phyloP scores from a whole-genome alignment of 305 asterid genomes.

The Solanum chacoense region DNA sequence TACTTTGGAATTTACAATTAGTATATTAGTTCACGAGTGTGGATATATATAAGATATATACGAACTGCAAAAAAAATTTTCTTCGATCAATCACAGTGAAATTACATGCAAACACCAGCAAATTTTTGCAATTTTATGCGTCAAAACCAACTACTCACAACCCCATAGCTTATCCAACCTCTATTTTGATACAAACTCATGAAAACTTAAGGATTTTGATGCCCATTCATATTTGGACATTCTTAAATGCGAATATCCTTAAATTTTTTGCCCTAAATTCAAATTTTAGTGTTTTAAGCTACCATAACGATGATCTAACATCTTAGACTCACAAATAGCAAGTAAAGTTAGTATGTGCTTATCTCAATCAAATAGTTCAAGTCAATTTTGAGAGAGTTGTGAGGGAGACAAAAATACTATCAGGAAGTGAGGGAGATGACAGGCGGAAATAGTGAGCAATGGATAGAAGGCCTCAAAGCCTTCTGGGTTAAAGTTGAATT shows the following conservation, averaged over 20 bases:
- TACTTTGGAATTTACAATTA: too few species aligned
- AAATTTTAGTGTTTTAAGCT: background rate
- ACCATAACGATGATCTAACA: background rate
- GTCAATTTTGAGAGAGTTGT: background rate
- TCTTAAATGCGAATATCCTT: background rate
- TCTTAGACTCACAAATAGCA: background rate
- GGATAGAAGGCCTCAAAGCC: background rate
- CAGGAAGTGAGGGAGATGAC: background rate
- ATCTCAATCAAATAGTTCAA: background rate
- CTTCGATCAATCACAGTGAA: background rate
- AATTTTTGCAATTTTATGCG: background rate
- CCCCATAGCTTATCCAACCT: background rate
- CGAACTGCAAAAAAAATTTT: background rate
- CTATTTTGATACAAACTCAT: background rate
- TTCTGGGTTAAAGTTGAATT: background rate
- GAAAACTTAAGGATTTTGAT: background rate
- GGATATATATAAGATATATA: background rate
- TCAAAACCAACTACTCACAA: background rate
- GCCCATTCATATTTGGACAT: background rate
- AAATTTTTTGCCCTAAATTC: background rate
- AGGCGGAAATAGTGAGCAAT: background rate
- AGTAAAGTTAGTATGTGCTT: background rate
- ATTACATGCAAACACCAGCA: background rate
- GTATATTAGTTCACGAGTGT: background rate
- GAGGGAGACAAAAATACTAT: background rate